These are phyloP conservation scores for Alternaria ventricosa DNA, from an alignment of 2,329 filamentous ascomycete species.

Conservation along the genomic window DNA sequence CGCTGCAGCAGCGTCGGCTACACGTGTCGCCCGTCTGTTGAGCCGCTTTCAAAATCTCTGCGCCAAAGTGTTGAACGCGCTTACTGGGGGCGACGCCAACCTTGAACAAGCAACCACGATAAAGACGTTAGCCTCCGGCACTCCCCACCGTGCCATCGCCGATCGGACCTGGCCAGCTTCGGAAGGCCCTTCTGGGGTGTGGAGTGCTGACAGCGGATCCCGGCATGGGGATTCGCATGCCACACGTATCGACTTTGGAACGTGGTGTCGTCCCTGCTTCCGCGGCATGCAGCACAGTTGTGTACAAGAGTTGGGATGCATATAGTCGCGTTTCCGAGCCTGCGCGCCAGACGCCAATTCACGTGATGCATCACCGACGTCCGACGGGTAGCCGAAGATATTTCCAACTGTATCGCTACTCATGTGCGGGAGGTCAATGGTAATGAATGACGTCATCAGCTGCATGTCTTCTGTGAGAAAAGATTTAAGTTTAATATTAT, in stretches of 20 bases:
- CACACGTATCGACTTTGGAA: neutral
- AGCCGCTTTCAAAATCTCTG: constrained; percentile 5
- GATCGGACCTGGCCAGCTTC: constrained; percentile 16
- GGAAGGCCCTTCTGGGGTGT: constrained; percentile 17
- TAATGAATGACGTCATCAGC: neutral
- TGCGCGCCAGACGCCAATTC: constrained; percentile 8
- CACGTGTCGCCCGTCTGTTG: constrained; percentile 5
- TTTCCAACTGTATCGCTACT: neutral
- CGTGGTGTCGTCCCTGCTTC: neutral
- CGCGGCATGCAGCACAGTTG: neutral
- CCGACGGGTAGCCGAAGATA: neutral
- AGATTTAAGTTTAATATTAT: neutral
- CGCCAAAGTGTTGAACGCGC: constrained; percentile 36
- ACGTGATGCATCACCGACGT: constrained; percentile 2
- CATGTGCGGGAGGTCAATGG: neutral
- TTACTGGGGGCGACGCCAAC: constrained; percentile 26
- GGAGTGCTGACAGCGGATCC: constrained; percentile 12
- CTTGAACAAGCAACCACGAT: constrained; percentile 24
- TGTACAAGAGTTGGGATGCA: neutral
- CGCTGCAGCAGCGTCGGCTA: neutral
- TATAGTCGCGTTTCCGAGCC: neutral
- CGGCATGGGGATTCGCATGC: constrained; percentile 2
- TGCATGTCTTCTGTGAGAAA: neutral
- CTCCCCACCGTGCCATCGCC: constrained; percentile 19
- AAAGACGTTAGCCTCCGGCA: constrained; percentile 10